These are phyloP conservation scores for Paraphysoderma sedebokerense DNA, from an alignment of 371 early-diverging fungal species.

Conservation along the genomic window DNA sequence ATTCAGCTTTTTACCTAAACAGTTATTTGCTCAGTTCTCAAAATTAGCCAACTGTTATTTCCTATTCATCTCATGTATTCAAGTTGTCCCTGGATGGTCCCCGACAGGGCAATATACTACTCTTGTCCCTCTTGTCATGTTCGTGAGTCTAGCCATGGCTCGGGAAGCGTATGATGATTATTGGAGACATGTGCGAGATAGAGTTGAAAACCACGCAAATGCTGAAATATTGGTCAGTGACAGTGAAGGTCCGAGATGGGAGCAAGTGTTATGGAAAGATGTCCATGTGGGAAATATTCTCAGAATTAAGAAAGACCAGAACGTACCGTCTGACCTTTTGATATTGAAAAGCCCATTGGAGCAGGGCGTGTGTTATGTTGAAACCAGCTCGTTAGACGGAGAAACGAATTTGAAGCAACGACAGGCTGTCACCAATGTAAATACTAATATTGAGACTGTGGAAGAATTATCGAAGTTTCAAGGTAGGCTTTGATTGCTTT, in stretches of 20 bases:
- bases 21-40: not conserved
- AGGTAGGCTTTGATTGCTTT: constrained; percentile 7
- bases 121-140: constrained; percentile 58
- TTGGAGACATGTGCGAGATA: constrained; percentile 48
- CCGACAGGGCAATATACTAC: constrained; percentile 66
- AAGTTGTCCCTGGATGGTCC: constrained; percentile 50
- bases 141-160: constrained; percentile 60
- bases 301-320: constrained; percentile 48
- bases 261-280: constrained; percentile 28
- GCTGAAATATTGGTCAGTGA: constrained; percentile 28
- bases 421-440: constrained; percentile 28
- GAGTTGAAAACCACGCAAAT: constrained; percentile 36
- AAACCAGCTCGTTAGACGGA: constrained; percentile 67
- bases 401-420: constrained; percentile 67
- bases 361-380: constrained; percentile 46
- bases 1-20: not conserved
- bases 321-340: constrained; percentile 62
- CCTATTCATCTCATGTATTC: constrained; percentile 56
- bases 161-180: constrained; percentile 82
- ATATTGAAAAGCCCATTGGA: constrained; percentile 40
- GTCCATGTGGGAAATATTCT: constrained; percentile 65
- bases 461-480: constrained; percentile 25
- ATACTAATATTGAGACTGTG: constrained; percentile 20
- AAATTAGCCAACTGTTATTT: constrained; percentile 86
- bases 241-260: constrained; percentile 6